Evolutionary conservation across 2,329 filamentous ascomycete species (phyloP), one percentile per base, ranked within the genome.

Genomic region (Macrophomina tecta): DNA sequence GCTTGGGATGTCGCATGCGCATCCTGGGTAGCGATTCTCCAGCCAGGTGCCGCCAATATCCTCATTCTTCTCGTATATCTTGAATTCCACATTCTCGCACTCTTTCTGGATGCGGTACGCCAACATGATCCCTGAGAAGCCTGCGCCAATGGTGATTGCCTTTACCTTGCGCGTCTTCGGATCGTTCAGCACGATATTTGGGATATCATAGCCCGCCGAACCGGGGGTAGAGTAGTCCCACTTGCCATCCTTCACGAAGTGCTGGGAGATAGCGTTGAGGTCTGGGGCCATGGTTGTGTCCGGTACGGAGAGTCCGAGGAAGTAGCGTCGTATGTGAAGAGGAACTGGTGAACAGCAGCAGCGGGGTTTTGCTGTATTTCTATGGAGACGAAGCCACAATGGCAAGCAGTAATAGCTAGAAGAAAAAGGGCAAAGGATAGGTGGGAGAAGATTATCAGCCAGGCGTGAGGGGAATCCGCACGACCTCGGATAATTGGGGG

Each of bases 141-240:
- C 83, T 4, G 79, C 82, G 36, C 83, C 83, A 64, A 85, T 83
- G 8, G 80, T 83, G 46, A 85, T 68, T 2, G 84, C 79, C 49
- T 78, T 81, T 30, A 85, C 67, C 69, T 80, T 82, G 11, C 81
- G 78, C 52, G 79, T 79, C 16, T 74, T 72, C 4, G 79, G 79
- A 66, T 80, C 77, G 70, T 80, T 74, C 68, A 75, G 78, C 1
- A 77, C 76, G 11, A 80, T 75, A 38, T 81, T 69, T 11, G 79
- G 76, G 40, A 82, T 71, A 18, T 76, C 64, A 63, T 83, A 82
- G 38, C 81, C 81, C 38, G 72, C 72, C 4, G 79, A 79, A 2
- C 81, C 81, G 8, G 79, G 79, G 5, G 77, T 79, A 2, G 79
- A 79, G 68, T 83, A 83, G 66, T 82, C 80, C 71, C 79, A 80